Conservation (phyloP, 2,329 filamentous ascomycete genomes). For the Rhytidhysteron rufulum region DNA sequence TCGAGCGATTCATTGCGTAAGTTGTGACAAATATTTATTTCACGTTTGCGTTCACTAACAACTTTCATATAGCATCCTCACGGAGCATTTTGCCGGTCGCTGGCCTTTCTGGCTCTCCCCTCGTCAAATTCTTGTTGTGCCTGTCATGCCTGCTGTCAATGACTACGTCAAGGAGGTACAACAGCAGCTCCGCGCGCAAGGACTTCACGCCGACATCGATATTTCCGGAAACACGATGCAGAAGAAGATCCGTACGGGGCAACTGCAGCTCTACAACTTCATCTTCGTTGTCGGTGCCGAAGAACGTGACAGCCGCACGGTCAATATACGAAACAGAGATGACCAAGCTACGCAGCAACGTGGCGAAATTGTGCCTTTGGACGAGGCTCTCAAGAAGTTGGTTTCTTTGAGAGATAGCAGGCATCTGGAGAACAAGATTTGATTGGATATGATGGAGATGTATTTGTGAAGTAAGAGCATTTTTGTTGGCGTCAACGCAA, state of each 20-base stretch:
- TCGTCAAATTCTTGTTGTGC: conserved; percentile 75
- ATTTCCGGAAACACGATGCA: conserved; percentile 75
- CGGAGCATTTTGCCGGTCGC: conserved; percentile 80
- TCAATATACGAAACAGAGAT: conserved; percentile 64
- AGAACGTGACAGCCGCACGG: conserved; percentile 56
- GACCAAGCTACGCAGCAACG: conserved; percentile 59
- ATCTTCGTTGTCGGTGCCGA: conserved; percentile 68
- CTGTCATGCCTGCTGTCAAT: conserved; percentile 67
- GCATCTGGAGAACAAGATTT: conserved; percentile 29
- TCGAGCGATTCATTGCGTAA: conserved; percentile 63
- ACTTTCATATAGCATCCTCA: conserved; percentile 61
- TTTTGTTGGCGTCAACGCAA: too few species aligned
- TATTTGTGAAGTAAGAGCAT: too few species aligned
- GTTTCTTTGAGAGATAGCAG: conserved; percentile 42
- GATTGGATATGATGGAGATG: conserved; percentile 1
- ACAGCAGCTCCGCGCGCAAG: conserved; percentile 61
- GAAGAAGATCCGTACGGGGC: conserved; percentile 83
- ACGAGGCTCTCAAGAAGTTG: conserved; percentile 56
- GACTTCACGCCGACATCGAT: conserved; percentile 69
- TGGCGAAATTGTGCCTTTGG: conserved; percentile 58
- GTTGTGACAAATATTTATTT: conserved; percentile 7
- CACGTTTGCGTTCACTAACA: conserved; percentile 9
- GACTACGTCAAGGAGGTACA: conserved; percentile 74
- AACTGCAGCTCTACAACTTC: conserved; percentile 79
- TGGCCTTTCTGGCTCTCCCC: conserved; percentile 89